Evolutionary conservation across 768 basidiomycete genomes (phyloP).

Genomic region (Gautieria morchelliformis): DNA sequence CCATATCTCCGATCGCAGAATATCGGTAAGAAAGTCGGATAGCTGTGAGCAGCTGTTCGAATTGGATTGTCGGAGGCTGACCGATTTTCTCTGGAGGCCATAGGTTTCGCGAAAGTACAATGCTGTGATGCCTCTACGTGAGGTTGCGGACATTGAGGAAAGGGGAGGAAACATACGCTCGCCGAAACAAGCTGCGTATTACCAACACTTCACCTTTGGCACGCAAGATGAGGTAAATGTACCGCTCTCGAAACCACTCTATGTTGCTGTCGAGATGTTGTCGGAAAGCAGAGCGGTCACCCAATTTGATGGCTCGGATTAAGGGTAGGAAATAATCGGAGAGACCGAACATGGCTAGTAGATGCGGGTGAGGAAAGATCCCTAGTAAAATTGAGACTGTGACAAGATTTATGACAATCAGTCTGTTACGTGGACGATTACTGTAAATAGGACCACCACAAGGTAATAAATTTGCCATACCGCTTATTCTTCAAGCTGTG

Average conservation of each 20-base stretch:
- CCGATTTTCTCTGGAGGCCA: conserved; percentile 1
- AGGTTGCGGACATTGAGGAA: not conserved
- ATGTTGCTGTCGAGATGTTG: conserved; percentile 4
- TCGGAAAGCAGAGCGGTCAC: conserved; percentile 6
- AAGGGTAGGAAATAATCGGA: conserved; percentile 1
- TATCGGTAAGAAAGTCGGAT: conserved; percentile 5
- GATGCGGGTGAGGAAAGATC: conserved; percentile 1
- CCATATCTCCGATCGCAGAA: conserved; percentile 7
- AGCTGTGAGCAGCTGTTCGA: conserved; percentile 4
- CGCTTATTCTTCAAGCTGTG: conserved; percentile 3
- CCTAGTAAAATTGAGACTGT: conserved; percentile 5
- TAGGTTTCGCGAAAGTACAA: not conserved
- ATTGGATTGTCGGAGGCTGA: conserved; percentile 3
- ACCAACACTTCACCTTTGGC: conserved; percentile 5
- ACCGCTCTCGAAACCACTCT: conserved; percentile 8
- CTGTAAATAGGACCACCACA: not conserved
- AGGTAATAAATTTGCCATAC: not conserved
- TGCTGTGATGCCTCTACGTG: not conserved
- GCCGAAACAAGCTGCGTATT: conserved; percentile 5
- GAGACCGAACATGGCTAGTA: conserved; percentile 4
- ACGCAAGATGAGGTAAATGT: conserved; percentile 8
- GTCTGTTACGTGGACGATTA: not conserved
- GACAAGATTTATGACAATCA: conserved; percentile 8
- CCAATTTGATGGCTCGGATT: conserved; percentile 2
- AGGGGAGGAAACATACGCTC: not conserved